A percentile compares a stretch with the other conserved stretches of the same genome.
These are phyloP conservation scores for Diplodia scrobiculata DNA, from an alignment of 2,329 filamentous ascomycete genomes.

Conservation along the genomic window DNA sequence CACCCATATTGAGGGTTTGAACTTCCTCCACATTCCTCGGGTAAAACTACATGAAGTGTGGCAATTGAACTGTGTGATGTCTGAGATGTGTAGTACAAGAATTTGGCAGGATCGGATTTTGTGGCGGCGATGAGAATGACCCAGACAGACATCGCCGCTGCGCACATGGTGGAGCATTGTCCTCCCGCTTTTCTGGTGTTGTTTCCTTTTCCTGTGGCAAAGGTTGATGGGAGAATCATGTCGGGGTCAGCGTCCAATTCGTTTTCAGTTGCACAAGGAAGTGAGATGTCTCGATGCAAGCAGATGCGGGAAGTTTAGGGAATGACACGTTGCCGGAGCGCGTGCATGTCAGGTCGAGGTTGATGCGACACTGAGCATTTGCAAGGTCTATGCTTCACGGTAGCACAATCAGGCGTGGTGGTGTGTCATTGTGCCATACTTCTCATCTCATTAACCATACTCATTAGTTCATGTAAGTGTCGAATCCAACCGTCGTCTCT, in stretches of 20 bases:
- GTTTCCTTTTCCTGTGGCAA: neutral
- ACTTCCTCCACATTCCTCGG: too few species aligned
- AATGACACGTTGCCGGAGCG: neutral
- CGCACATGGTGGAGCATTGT: neutral
- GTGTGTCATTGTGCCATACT: neutral
- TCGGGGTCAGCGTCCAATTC: neutral
- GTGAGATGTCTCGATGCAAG: neutral
- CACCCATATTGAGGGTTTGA: too few species aligned
- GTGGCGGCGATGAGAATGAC: too few species aligned
- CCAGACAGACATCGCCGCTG: too few species aligned
- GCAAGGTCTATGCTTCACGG: neutral
- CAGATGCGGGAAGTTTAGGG: neutral
- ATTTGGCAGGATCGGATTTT: too few species aligned
- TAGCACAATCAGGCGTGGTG: neutral
- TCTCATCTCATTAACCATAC: neutral
- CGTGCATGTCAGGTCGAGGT: neutral
- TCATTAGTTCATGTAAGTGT: neutral
- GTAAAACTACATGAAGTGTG: too few species aligned
- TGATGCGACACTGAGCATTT: too few species aligned
- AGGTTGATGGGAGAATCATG: neutral
- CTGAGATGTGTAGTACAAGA: too few species aligned
- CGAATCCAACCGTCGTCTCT: neutral
- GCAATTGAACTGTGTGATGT: too few species aligned
- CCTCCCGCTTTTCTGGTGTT: neutral
- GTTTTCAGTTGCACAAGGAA: neutral